Base-by-base conservation (phyloP, 225 moss, liverwort and hornwort genomes). In the Polytrichum formosum region DNA sequence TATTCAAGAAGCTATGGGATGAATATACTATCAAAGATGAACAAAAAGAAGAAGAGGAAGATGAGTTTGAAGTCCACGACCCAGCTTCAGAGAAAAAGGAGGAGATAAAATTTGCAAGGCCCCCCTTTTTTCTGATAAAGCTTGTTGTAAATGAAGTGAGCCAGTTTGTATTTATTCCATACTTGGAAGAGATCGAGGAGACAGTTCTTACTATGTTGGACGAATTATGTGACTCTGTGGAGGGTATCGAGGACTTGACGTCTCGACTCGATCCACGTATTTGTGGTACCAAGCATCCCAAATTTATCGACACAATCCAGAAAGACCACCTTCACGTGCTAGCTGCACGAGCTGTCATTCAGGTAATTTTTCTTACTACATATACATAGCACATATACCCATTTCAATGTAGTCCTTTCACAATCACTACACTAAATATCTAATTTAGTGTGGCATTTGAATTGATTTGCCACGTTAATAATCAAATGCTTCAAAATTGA, bases 241-340 rank as follows among this genome's bases (percentile, higher is more conserved):
- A 72, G 0, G 92, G 92, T 4, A 81, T 94, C 9, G 87, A 87
- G n/a, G 88, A 94, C 26, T 76, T 94, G 71, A 63, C 83, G 23
- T 94, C 92, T 0, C 78, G 78, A 56, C 77, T 92, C 4, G 73
- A 84, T 61, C 70, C 86, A 1, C 76, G 78, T 56, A 78, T 87
- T 37, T 55, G 82, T 4, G 77, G 64, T 6, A 29, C 74, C 28
- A 66, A 77, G 1, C 67, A 69, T 6, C 21, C 71, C 7, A 73
- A 88, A 61, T 56, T 72, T 20, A 82, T 94, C 9, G 53, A 66
- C 8, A 76, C 87, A 26, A 68, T 94, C 69, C 2, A 63, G 0
- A 74, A 75, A 60, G 79, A 84, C 26, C 76, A 88, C 27, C 77
- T 77, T 5, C 61, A 16, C 10, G 73, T 94, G 0, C 67, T 72